Evolutionary conservation across 148 eudicot genomes (phyloP).

Genomic region (Cornus florida): DNA sequence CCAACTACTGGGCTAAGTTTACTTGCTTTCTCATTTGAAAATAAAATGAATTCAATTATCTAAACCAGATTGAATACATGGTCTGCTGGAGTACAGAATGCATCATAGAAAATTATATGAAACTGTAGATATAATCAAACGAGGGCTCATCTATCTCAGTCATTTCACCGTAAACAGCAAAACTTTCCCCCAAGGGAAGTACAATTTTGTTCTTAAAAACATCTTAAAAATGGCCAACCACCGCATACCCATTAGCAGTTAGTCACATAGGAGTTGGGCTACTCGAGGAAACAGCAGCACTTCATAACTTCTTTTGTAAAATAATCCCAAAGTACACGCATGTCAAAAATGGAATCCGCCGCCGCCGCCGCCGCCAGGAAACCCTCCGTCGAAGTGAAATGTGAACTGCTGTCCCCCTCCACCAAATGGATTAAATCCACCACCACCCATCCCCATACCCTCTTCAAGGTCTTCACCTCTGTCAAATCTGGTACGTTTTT

Average conservation of each 20-base stretch:
- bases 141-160: background rate
- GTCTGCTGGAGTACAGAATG: background rate
- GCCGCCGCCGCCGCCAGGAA: constrained; percentile 77
- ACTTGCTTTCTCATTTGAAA: background rate
- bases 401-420: constrained; percentile 86
- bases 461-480: constrained; percentile 89
- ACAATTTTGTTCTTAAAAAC: background rate
- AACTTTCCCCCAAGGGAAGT: constrained; percentile 5
- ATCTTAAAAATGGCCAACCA: background rate
- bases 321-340: constrained; percentile 3
- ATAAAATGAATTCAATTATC: background rate
- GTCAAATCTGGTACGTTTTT: constrained; percentile 82
- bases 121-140: background rate
- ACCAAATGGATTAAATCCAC: constrained; percentile 89
- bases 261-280: constrained; percentile 1
- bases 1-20: background rate
- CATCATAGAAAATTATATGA: background rate
- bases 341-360: constrained; percentile 77
- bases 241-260: background rate
- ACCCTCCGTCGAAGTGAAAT: constrained; percentile 96
- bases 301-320: background rate
- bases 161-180: background rate
- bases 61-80: background rate
- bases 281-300: background rate
- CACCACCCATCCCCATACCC: constrained; percentile 62